phyloP scores from a whole-genome alignment of 2,329 filamentous ascomycete genomes.

The Fusarium mangiferae region DNA sequence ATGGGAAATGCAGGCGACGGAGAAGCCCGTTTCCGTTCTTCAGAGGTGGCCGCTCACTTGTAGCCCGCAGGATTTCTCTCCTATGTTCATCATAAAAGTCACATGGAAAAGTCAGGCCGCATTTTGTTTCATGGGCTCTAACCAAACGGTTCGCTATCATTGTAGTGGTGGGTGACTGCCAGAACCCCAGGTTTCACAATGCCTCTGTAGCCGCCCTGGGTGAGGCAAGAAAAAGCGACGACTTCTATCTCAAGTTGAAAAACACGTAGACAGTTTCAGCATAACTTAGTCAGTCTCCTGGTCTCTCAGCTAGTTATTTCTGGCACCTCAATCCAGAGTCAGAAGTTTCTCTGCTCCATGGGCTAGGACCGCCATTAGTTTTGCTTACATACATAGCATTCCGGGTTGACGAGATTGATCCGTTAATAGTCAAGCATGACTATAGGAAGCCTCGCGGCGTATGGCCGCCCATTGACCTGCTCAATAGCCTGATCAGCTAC shows the following conservation, averaged over 20 bases:
- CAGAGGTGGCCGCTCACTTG: slow-evolving; percentile 13
- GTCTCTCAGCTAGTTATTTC: background rate
- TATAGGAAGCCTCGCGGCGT: background rate
- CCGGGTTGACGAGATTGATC: slow-evolving; percentile 2
- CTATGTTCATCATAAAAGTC: slow-evolving; percentile 27
- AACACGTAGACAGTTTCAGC: background rate
- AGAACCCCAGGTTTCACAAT: slow-evolving; percentile 40
- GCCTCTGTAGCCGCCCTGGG: slow-evolving; percentile 32
- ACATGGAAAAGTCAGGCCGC: slow-evolving; percentile 31
- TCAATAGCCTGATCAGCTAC: background rate
- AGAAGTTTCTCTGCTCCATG: background rate
- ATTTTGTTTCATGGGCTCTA: slow-evolving; percentile 13
- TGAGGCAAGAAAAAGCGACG: background rate
- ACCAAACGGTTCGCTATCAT: background rate
- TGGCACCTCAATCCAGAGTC: background rate
- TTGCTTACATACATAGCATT: slow-evolving; percentile 6
- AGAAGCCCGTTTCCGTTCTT: slow-evolving; percentile 16
- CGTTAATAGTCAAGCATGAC: slow-evolving; percentile 5
- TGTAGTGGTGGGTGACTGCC: slow-evolving; percentile 27
- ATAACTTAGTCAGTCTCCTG: background rate
- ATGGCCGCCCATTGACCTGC: background rate
- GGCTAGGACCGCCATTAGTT: slow-evolving; percentile 19
- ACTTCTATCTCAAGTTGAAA: background rate
- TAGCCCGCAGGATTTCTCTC: slow-evolving; percentile 3
- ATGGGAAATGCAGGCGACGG: slow-evolving; percentile 14